Evolutionary conservation across 495 filamentous ascomycete species (phyloP).

Genomic region (Clohesyomyces aquaticus): DNA sequence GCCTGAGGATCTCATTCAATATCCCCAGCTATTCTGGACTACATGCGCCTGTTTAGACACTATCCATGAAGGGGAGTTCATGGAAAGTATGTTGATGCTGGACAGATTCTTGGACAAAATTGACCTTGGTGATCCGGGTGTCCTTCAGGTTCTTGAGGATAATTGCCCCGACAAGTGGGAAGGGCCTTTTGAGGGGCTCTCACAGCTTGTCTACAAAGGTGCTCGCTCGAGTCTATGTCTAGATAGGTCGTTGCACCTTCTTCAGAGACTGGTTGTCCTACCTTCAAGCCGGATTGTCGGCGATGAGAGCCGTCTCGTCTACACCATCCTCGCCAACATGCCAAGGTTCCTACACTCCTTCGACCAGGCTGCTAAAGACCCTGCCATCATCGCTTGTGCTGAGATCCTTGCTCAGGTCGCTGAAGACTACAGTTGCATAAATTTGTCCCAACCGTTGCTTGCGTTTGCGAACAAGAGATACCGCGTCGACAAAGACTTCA

Average conservation of each 20-base stretch:
- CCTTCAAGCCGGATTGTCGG: conserved; percentile 83
- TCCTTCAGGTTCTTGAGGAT: conserved; percentile 71
- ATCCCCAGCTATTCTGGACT: conserved; percentile 96
- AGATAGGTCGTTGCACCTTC: conserved; percentile 70
- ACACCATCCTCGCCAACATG: conserved; percentile 83
- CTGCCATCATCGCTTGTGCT: conserved; percentile 62
- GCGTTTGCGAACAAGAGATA: conserved; percentile 71
- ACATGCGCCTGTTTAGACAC: conserved; percentile 94
- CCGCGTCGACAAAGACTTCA: conserved; percentile 74
- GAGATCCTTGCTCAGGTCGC: conserved; percentile 71
- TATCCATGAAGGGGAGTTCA: conserved; percentile 91
- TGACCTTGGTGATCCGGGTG: conserved; percentile 71
- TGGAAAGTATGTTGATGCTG: conserved; percentile 90
- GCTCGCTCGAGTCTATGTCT: conserved; percentile 83
- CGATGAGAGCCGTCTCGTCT: conserved; percentile 77
- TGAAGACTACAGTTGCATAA: conserved; percentile 64
- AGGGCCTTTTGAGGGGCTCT: conserved; percentile 82
- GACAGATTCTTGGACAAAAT: conserved; percentile 82
- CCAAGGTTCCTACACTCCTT: conserved; percentile 84
- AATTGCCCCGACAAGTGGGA: conserved; percentile 87
- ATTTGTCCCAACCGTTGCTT: conserved; percentile 64
- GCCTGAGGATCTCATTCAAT: conserved; percentile 76
- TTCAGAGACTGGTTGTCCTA: conserved; percentile 77
- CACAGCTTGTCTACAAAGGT: conserved; percentile 85
- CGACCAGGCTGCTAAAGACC: conserved; percentile 63